A percentile compares a stretch with the other conserved stretches of the same genome.
These are phyloP conservation scores for Rhodotorula sp. DNA, from an alignment of 1,284 basidiomycete genomes.

Conservation along the genomic window DNA sequence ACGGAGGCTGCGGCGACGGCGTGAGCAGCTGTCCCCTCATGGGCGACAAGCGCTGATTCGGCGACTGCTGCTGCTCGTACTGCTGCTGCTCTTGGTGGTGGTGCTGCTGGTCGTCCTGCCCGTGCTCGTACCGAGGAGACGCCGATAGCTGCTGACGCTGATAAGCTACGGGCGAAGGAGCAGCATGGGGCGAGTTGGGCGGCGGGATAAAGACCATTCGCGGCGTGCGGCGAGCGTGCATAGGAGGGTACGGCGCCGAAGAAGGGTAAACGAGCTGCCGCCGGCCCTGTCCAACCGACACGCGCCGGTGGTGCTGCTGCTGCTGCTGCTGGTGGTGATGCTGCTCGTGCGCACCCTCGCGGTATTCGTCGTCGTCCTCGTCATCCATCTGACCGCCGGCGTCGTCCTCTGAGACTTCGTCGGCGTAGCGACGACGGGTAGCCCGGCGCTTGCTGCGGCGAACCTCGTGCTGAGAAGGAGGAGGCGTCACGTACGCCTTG, in stretches of 20 bases:
- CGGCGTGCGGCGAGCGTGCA: too few relatives aligned
- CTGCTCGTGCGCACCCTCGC: slow-evolving; percentile 3
- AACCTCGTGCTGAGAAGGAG: neutral
- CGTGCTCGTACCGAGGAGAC: neutral
- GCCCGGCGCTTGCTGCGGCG: slow-evolving; percentile 6
- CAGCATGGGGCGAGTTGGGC: too few relatives aligned
- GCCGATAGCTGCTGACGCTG: neutral
- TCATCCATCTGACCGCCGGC: neutral
- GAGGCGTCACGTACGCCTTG: slow-evolving; percentile 23
- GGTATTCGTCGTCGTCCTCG: slow-evolving; percentile 21
- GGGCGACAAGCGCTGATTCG: neutral
- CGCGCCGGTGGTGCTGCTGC: neutral
- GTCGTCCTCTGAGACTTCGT: slow-evolving; percentile 11
- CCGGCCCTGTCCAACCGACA: neutral
- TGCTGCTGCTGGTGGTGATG: slow-evolving; percentile 1
- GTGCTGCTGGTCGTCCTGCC: neutral
- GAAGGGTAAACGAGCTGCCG: slow-evolving; percentile 5
- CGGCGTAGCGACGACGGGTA: neutral
- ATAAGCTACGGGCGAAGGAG: too few relatives aligned
- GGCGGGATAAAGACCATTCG: too few relatives aligned
- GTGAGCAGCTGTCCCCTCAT: neutral
- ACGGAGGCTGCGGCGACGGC: slow-evolving; percentile 3
- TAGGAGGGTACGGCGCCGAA: neutral
- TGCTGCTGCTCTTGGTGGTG: neutral
- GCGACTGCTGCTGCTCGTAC: neutral